These are phyloP conservation scores for Basidiobolus meristosporus DNA, from an alignment of 371 early-diverging fungal species.

Conservation along the genomic window DNA sequence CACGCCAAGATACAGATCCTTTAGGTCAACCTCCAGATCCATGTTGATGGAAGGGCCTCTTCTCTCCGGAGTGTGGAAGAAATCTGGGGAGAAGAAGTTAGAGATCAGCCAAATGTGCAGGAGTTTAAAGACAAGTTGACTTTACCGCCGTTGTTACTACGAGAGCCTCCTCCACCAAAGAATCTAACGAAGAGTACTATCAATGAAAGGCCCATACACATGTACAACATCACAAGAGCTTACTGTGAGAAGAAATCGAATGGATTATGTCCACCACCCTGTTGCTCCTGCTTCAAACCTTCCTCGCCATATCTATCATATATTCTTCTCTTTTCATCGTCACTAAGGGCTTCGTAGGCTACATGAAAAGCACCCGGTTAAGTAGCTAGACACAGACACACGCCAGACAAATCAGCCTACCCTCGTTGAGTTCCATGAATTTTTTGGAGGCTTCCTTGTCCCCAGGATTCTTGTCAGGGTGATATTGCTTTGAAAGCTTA, in stretches of 20 bases:
- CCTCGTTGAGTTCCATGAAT: constrained; percentile 81
- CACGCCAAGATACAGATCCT: constrained; percentile 75
- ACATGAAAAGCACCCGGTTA: neutral
- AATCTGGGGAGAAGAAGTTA: constrained; percentile 6
- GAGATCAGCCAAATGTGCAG: constrained; percentile 1
- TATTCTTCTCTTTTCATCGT: constrained; percentile 73
- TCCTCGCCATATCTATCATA: constrained; percentile 93
- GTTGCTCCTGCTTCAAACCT: constrained; percentile 54
- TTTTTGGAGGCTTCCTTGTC: constrained; percentile 61
- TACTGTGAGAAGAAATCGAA: constrained; percentile 84
- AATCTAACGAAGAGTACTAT: constrained; percentile 11
- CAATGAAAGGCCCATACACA: neutral
- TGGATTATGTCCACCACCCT: constrained; percentile 58
- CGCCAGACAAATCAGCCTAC: constrained; percentile 13
- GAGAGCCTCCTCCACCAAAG: constrained; percentile 43
- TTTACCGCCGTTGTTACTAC: constrained; percentile 8
- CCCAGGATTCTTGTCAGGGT: constrained; percentile 85
- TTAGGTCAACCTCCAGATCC: constrained; percentile 59
- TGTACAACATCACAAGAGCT: neutral
- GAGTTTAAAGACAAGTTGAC: neutral
- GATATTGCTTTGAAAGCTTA: constrained; percentile 66
- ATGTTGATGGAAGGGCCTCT: constrained; percentile 64
- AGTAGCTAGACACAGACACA: neutral
- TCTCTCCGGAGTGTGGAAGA: constrained; percentile 30
- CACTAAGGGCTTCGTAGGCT: constrained; percentile 86